These are phyloP conservation scores for Edaphochlamys debaryana DNA, from an alignment of 139 green algal species.

Conservation along the genomic window DNA sequence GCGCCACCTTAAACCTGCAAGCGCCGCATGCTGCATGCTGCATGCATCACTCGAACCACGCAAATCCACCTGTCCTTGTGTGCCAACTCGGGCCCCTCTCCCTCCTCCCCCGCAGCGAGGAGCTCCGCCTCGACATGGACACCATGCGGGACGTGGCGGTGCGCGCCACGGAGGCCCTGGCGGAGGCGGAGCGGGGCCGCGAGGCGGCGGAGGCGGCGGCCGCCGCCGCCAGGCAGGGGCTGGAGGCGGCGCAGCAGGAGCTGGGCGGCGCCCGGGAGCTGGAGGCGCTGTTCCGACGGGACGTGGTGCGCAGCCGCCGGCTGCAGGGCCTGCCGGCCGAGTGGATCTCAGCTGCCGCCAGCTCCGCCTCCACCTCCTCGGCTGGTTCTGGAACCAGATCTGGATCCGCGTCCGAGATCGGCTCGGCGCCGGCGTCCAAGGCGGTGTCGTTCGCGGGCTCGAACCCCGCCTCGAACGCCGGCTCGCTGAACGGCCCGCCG, in stretches of 20 bases:
- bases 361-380: too few relatives aligned
- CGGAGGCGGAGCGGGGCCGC: background rate
- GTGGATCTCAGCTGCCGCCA: background rate
- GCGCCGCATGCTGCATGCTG: too few relatives aligned
- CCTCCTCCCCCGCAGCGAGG: background rate
- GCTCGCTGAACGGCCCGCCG: too few relatives aligned
- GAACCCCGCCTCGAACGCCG: too few relatives aligned
- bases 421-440: too few relatives aligned
- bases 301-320: background rate
- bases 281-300: constrained; percentile 2
- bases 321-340: background rate
- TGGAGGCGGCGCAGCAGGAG: background rate
- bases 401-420: too few relatives aligned
- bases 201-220: background rate
- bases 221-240: background rate
- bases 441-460: too few relatives aligned
- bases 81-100: too few relatives aligned
- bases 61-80: too few relatives aligned
- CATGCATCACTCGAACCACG: too few relatives aligned
- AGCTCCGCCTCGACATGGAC: background rate
- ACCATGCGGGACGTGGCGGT: constrained; percentile 1
- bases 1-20: too few relatives aligned
- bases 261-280: constrained; percentile 12
- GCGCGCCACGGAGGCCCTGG: background rate
- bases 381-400: too few relatives aligned